A percentile compares a stretch with the other conserved stretches of the same genome.
Evolutionary conservation across 1,284 basidiomycete genomes (phyloP).

Genomic region (Lentinula novae-zelandiae): DNA sequence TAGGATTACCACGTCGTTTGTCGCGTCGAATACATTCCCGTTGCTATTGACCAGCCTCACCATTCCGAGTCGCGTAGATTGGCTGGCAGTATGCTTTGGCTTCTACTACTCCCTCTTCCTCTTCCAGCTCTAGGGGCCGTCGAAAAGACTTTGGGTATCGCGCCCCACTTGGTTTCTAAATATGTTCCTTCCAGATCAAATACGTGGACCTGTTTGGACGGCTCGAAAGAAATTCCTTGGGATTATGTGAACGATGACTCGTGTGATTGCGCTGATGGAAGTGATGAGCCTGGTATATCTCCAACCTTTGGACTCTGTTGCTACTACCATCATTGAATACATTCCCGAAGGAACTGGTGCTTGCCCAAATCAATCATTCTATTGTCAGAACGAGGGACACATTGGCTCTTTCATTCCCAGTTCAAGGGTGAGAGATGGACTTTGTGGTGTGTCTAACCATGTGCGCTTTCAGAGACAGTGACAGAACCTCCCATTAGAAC

Average conservation of each 20-base stretch:
- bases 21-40: not conserved
- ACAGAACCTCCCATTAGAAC: constrained; percentile 48
- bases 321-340: not conserved
- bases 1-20: not conserved
- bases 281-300: constrained; percentile 81
- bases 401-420: constrained; percentile 77
- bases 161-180: constrained; percentile 40
- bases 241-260: constrained; percentile 89
- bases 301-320: not conserved
- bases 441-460: constrained; percentile 72
- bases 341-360: constrained; percentile 75
- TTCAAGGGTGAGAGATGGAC: constrained; percentile 89
- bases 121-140: constrained; percentile 31
- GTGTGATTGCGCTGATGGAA: constrained; percentile 92
- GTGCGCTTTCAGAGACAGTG: not conserved
- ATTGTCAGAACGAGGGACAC: constrained; percentile 89
- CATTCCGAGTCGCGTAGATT: not conserved
- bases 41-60: not conserved
- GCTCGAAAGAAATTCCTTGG: constrained; percentile 70
- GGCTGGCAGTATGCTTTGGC: constrained; percentile 39
- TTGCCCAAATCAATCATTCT: constrained; percentile 77
- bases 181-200: constrained; percentile 45
- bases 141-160: constrained; percentile 48
- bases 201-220: constrained; percentile 72
- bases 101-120: constrained; percentile 35